phyloP scores from a whole-genome alignment of 208 protist genomes.

The Wallacemonas sp. region DNA sequence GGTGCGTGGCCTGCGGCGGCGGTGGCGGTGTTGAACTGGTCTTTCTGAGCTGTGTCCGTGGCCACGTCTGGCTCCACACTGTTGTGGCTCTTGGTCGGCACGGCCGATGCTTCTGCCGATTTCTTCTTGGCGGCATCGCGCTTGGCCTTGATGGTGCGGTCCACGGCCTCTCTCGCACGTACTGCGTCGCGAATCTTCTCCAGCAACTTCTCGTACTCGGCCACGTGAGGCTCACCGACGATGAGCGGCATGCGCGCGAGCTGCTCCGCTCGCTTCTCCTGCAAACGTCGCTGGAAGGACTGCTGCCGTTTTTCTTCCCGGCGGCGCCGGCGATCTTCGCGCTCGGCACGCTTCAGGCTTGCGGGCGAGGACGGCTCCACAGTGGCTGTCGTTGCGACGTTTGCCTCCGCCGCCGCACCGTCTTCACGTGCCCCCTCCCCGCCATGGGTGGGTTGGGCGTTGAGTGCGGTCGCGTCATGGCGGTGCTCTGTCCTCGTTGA shows the following conservation, averaged over 20 bases:
- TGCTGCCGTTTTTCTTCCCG: not conserved
- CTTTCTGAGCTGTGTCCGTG: too few species aligned
- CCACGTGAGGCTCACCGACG: conserved; percentile 38
- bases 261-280: conserved; percentile 11
- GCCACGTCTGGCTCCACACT: too few species aligned
- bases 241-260: conserved; percentile 27
- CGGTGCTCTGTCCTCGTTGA: too few species aligned
- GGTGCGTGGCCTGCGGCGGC: not conserved
- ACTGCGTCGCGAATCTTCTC: conserved; percentile 17
- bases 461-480: too few species aligned
- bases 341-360: too few species aligned
- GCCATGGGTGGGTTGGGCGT: too few species aligned
- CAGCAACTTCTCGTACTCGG: conserved; percentile 35
- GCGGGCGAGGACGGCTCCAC: too few species aligned
- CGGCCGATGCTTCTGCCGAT: too few species aligned
- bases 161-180: not conserved
- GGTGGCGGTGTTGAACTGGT: not conserved
- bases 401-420: not conserved
- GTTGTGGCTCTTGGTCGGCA: too few species aligned
- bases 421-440: too few species aligned
- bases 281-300: not conserved
- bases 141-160: conserved; percentile 3
- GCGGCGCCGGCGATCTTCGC: not conserved
- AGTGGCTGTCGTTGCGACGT: too few species aligned
- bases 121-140: conserved; percentile 7